Percentiles rank a stretch among this genome's conserved stretches.
Conservation (phyloP, 2,329 filamentous ascomycete species). For the Epichloe gansuensis region DNA sequence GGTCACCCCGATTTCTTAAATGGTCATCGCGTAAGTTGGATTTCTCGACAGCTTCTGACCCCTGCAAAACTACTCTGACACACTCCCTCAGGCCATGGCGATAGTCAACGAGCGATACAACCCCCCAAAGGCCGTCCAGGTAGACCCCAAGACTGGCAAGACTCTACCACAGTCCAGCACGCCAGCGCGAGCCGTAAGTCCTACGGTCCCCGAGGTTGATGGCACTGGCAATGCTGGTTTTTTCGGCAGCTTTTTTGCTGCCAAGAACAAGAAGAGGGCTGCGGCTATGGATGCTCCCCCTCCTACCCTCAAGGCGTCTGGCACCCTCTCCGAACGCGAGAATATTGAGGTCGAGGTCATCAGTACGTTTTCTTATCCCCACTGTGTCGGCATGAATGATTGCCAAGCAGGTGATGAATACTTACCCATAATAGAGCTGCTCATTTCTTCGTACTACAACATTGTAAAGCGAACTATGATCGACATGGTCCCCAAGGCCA, state of each 20-base stretch:
- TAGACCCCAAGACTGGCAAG: conserved; percentile 98
- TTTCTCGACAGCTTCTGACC: too few relatives aligned
- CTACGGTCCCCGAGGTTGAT: conserved; percentile 45
- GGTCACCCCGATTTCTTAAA: conserved; percentile 97
- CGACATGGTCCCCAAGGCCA: conserved; percentile 98
- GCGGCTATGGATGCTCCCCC: conserved; percentile 99
- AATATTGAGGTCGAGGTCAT: conserved; percentile 96
- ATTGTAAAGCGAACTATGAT: conserved; percentile 98
- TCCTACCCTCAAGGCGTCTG: conserved; percentile 83
- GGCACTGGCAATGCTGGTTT: conserved; percentile 58
- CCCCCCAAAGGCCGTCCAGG: conserved; percentile 76
- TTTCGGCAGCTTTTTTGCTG: conserved; percentile 96
- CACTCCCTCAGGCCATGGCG: conserved; percentile 61
- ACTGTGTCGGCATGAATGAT: background rate
- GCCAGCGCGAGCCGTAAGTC: conserved; percentile 64
- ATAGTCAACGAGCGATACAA: conserved; percentile 91
- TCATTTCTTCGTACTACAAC: conserved; percentile 95
- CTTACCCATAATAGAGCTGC: conserved; percentile 49
- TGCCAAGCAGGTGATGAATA: background rate
- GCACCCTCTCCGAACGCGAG: conserved; percentile 86
- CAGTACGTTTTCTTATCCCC: conserved; percentile 45
- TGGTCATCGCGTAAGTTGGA: conserved; percentile 59
- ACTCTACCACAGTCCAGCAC: conserved; percentile 56
- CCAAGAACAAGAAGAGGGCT: conserved; percentile 99
- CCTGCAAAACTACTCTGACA: background rate